Conservation (phyloP, 345 rosid species). For the Pseudoturritis turrita region DNA sequence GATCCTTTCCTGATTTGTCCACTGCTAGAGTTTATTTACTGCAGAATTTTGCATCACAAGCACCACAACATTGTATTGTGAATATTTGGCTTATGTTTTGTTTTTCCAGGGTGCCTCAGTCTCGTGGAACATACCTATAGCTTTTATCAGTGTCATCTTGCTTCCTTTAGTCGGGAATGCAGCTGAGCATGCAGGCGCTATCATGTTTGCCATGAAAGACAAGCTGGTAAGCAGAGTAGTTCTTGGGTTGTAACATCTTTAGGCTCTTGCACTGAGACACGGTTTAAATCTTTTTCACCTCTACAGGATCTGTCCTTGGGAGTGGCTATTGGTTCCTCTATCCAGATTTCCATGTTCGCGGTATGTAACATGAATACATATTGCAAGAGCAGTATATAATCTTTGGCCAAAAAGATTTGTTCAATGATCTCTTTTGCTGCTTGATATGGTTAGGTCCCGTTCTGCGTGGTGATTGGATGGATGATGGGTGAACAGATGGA, state of each 20-base stretch:
- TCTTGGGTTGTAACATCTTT: constrained; percentile 13
- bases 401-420: not conserved
- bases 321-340: constrained; percentile 98
- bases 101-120: constrained; percentile 66
- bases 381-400: constrained; percentile 12
- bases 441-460: constrained; percentile 47
- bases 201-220: constrained; percentile 98
- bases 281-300: not conserved
- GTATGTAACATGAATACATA: constrained; percentile 43
- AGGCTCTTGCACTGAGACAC: not conserved
- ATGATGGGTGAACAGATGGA: constrained; percentile 82
- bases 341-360: constrained; percentile 95
- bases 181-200: constrained; percentile 95
- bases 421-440: not conserved
- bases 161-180: constrained; percentile 99
- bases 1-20: not conserved
- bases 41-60: not conserved
- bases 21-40: not conserved
- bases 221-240: constrained; percentile 60
- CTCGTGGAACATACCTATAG: constrained; percentile 70
- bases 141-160: constrained; percentile 89
- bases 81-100: not conserved
- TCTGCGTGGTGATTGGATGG: constrained; percentile 85
- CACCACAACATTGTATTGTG: not conserved
- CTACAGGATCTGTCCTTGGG: constrained; percentile 91